Evolutionary conservation across 2,329 filamentous ascomycete genomes (phyloP).

Genomic region (Leptographium wingfieldii): DNA sequence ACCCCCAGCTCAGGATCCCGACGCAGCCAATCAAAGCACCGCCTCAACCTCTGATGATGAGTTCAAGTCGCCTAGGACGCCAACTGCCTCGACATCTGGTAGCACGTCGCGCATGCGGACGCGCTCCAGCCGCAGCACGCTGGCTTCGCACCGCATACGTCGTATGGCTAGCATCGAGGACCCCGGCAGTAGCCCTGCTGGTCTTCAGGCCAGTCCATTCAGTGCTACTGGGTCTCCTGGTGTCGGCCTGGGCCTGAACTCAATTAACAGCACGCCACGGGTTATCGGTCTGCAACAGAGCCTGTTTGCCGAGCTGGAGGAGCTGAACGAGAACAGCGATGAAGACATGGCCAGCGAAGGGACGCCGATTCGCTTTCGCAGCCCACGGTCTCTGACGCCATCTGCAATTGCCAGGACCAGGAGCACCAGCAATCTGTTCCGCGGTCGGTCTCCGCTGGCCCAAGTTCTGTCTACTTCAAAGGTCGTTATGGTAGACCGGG

Average conservation of each 20-base stretch:
- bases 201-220: slow-evolving; percentile 40
- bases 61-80: slow-evolving; percentile 47
- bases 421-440: slow-evolving; percentile 8
- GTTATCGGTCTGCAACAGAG: slow-evolving; percentile 54
- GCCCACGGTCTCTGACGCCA: slow-evolving; percentile 34
- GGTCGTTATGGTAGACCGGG: slow-evolving; percentile 45
- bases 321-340: slow-evolving; percentile 57
- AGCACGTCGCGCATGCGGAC: slow-evolving; percentile 45
- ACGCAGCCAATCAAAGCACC: slow-evolving; percentile 54
- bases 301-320: slow-evolving; percentile 80
- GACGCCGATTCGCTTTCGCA: slow-evolving; percentile 41
- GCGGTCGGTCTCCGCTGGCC: slow-evolving; percentile 31
- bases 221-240: slow-evolving; percentile 6
- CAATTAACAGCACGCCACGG: slow-evolving; percentile 33
- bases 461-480: slow-evolving; percentile 37
- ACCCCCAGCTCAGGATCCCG: not conserved
- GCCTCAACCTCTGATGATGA: slow-evolving; percentile 80
- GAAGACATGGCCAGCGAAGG: slow-evolving; percentile 50
- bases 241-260: slow-evolving; percentile 27
- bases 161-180: slow-evolving; percentile 47
- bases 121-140: slow-evolving; percentile 51
- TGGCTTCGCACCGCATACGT: slow-evolving; percentile 43
- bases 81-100: slow-evolving; percentile 45
- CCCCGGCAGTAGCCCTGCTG: slow-evolving; percentile 10
- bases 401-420: not conserved